Evolutionary conservation across 768 basidiomycete species (phyloP), one percentile per base, ranked within the genome.

Genomic region (Mycena metata): DNA sequence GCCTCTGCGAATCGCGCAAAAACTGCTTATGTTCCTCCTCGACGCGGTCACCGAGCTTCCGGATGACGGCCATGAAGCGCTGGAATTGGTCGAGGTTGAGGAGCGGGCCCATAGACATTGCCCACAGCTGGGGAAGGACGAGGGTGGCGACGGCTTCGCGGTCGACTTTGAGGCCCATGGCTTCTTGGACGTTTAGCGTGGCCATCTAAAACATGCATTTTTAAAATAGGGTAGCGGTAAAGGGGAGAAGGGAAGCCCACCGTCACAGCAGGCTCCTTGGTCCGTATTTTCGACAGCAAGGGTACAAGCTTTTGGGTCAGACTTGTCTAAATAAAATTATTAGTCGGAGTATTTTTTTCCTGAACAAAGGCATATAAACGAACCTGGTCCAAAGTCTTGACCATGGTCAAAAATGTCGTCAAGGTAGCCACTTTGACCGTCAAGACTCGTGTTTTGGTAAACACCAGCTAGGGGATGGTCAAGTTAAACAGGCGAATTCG

Each of bases 251-350:
- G 16, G 46, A 5, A 13, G 73, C 82, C 65, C 73, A 95, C 94
- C 88, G 96, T 98, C 6, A 99, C 97, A 55, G 92, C 90, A 12
- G 97, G 97, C 76, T 98, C 96, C 77, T 96, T 97, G 6, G 97
- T 98, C 42, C 96, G 90, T 69, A 99, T 98, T 78, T 95, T 98
- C 0, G 96, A 92, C 26, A 99, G 84, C 17, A 99, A 80, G 2
- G 98, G 98, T 4, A 98, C 97, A 21, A 99, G 85, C 78, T 98
- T 98, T 75, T 97, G 96, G 0, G 98, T 98, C 58, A 99, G 77
- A 74, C 92, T 96, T 46, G 88, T 82, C 92, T 95, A 63, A 30
- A 35, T 30, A 10, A 58, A 43, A 9, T 54, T n/a, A 17, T 59
- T 56, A 46, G 43, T 54, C 1, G 58, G 30, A 33, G 55, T 24